Base-by-base conservation (phyloP, 225 moss, liverwort and hornwort genomes). In the Bryoerythrophyllum caledonicum region DNA sequence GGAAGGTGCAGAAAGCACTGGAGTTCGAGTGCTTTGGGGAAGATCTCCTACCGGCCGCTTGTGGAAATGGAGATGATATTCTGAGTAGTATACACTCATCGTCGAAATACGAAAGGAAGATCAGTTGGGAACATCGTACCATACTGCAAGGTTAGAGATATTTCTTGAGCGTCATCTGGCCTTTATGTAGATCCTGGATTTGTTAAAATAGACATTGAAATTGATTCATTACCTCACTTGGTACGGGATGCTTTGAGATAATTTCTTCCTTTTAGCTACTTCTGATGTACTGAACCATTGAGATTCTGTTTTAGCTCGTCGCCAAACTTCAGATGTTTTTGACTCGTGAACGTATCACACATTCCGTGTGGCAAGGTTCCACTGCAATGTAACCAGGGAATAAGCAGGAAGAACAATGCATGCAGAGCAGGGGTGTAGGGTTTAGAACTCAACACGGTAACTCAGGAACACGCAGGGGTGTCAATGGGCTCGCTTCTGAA, bases 1-100 rank as follows among this genome's bases (percentile, higher is more conserved):
- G 26, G 40, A 63, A 83, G 44, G 57, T 70, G 63, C 63, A 48
- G 38, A 24, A 52, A 54, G 52, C 59, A 32, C 49, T 72, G 49
- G 23, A 76, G 27, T 80, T 78, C 20, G 37, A 65, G 59, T 60
- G 13, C 34, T 72, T 56, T 63, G 67, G 52, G 48, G 46, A 66
- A 52, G 54, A 64, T 25, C 26, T 38, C 15, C 44, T 48, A 27
- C 38, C 6, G 10, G 70, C 41, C n/a, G 51, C 26, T 27, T 27
- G 49, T 66, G 38, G 59, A 16, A 71, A 77, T 11, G 43, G 25
- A 52, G 65, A 57, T 8, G 15, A 20, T 53, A 64, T 23, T 60
- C 16, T 65, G 65, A 74, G 65, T 59, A 32, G 27, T 63, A 71
- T 55, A 35, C 19, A 4, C 23, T 74, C 23, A 56, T 65, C 6